phyloP scores from a whole-genome alignment of 768 basidiomycete genomes.

The Boletales sp. region DNA sequence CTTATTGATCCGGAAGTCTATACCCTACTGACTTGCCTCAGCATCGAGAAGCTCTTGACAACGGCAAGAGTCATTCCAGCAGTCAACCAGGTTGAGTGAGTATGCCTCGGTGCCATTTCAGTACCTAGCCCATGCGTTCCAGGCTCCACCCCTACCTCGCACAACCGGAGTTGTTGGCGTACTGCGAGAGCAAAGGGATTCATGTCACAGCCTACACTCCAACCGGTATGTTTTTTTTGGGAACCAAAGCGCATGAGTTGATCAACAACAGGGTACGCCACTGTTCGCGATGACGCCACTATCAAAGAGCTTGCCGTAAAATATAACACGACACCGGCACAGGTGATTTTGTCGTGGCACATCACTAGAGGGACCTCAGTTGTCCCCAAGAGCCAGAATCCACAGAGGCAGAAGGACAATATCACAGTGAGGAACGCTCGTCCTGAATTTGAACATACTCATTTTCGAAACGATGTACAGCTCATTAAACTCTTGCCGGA shows the following conservation, averaged over 20 bases:
- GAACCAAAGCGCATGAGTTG: neutral
- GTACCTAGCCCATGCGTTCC: conserved; percentile 22
- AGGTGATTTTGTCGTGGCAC: conserved; percentile 33
- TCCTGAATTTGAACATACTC: neutral
- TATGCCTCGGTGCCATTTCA: neutral
- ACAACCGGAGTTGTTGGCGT: conserved; percentile 47
- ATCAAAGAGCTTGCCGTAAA: conserved; percentile 29
- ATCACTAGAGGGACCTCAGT: neutral
- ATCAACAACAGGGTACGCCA: conserved; percentile 16
- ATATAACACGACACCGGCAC: conserved; percentile 24
- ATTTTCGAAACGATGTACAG: conserved; percentile 13
- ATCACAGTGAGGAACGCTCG: conserved; percentile 33
- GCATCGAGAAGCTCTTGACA: conserved; percentile 36
- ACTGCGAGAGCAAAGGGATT: conserved; percentile 60
- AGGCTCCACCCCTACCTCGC: conserved; percentile 61
- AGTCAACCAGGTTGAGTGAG: conserved; percentile 60
- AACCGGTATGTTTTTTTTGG: conserved; percentile 30
- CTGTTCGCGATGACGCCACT: conserved; percentile 27
- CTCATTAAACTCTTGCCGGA: conserved; percentile 30
- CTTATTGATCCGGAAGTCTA: neutral
- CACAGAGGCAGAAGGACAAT: conserved; percentile 48
- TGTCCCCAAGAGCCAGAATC: conserved; percentile 51
- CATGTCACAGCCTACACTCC: conserved; percentile 66
- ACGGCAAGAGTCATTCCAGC: conserved; percentile 55
- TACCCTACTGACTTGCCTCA: neutral